Evolutionary conservation across 371 early-diverging fungal genomes (phyloP).

Genomic region (Mucor piriformis): DNA sequence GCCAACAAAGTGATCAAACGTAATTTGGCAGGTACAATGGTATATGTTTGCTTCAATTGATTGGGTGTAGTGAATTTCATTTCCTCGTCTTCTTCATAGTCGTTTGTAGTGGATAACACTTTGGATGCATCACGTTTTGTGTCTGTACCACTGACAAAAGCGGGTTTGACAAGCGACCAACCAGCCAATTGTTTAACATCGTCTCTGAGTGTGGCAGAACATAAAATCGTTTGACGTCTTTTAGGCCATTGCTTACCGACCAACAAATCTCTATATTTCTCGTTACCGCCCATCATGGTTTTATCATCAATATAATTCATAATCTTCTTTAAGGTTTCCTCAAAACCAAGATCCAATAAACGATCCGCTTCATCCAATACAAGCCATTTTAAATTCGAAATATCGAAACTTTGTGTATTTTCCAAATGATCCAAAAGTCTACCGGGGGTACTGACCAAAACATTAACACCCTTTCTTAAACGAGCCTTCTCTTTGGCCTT

Average conservation of each 20-base stretch:
- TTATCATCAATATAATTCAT: slow-evolving; percentile 67
- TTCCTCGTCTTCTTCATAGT: slow-evolving; percentile 37
- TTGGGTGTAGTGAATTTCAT: slow-evolving; percentile 69
- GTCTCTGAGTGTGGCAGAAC: slow-evolving; percentile 90
- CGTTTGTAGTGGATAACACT: slow-evolving; percentile 13
- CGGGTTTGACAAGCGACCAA: slow-evolving; percentile 72
- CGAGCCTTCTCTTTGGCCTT: slow-evolving; percentile 92
- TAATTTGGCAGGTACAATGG: slow-evolving; percentile 86
- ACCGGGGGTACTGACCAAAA: slow-evolving; percentile 98
- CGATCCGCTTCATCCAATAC: slow-evolving; percentile 99
- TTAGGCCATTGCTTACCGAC: slow-evolving; percentile 60
- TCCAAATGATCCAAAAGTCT: slow-evolving; percentile 95
- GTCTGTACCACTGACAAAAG: slow-evolving; percentile 59
- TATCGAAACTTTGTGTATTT: slow-evolving; percentile 80
- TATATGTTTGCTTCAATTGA: slow-evolving; percentile 84
- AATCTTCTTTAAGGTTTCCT: slow-evolving; percentile 88
- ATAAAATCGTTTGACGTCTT: slow-evolving; percentile 82
- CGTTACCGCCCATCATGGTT: slow-evolving; percentile 18
- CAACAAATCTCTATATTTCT: slow-evolving; percentile 25
- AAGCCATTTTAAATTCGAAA: slow-evolving; percentile 81
- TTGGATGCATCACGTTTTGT: slow-evolving; percentile 35
- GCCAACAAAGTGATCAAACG: slow-evolving; percentile 86
- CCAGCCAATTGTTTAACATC: slow-evolving; percentile 86
- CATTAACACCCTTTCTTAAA: slow-evolving; percentile 88
- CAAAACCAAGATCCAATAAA: slow-evolving; percentile 95